phyloP scores from a whole-genome alignment of 257 asterid genomes.

The Anisodus acutangulus region DNA sequence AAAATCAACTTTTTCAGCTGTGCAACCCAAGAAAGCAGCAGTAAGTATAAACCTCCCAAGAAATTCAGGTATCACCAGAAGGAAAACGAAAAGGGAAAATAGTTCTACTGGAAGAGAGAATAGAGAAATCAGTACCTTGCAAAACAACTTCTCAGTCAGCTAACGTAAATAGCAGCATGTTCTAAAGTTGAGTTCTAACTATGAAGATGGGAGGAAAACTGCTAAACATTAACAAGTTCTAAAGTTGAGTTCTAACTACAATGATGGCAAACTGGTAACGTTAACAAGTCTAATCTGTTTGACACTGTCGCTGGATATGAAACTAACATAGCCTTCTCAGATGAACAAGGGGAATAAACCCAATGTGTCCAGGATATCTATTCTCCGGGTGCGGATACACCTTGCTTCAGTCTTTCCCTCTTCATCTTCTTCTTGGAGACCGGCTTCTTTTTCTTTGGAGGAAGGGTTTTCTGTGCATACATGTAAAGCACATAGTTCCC shows the following conservation, averaged over 20 bases:
- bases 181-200: conserved; percentile 12
- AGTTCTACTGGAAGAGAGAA: conserved; percentile 7
- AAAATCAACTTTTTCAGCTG: background rate
- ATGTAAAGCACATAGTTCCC: conserved; percentile 70
- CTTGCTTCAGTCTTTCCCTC: conserved; percentile 87
- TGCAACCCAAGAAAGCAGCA: background rate
- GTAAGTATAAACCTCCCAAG: background rate
- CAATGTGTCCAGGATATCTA: conserved; percentile 38
- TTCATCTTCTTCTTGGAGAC: conserved; percentile 90
- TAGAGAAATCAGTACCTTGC: conserved; percentile 3
- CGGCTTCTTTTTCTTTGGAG: conserved; percentile 87
- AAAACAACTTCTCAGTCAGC: background rate
- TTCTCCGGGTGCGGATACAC: conserved; percentile 88
- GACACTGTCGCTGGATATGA: background rate
- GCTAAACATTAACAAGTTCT: conserved; percentile 24
- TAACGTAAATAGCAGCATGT: background rate
- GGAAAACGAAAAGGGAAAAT: background rate
- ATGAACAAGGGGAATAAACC: conserved; percentile 23
- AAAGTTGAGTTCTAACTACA: conserved; percentile 9
- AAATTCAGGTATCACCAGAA: background rate
- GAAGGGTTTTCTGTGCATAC: conserved; percentile 78
- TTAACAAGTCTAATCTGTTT: conserved; percentile 5
- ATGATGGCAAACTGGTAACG: background rate
- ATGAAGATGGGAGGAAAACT: background rate
- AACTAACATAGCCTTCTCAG: conserved; percentile 2